phyloP scores from a whole-genome alignment of 306 rosid species.

The Biancaea sappan region DNA sequence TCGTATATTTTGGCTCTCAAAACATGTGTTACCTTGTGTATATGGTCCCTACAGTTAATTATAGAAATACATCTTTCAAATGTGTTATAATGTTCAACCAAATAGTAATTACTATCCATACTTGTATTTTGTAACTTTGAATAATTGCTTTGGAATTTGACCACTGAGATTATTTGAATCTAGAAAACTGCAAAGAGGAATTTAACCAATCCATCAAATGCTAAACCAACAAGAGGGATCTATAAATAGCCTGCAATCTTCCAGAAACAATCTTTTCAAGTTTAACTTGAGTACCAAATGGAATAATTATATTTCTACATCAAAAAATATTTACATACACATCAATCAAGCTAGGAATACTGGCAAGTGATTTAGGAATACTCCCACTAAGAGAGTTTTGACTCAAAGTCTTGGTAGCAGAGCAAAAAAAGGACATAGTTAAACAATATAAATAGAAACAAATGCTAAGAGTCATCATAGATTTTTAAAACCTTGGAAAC shows the following conservation, averaged over 20 bases:
- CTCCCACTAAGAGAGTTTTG: constrained; percentile 71
- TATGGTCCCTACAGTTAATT: not conserved
- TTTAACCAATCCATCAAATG: constrained; percentile 38
- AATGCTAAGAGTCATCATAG: constrained; percentile 15
- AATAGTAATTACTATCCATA: constrained; percentile 31
- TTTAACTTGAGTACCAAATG: not conserved
- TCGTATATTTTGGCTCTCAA: constrained; percentile 2
- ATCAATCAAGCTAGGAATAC: constrained; percentile 55
- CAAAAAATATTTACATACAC: constrained; percentile 56
- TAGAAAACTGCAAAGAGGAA: constrained; percentile 63
- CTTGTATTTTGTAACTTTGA: constrained; percentile 70
- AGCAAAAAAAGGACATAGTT: constrained; percentile 32
- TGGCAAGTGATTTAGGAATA: constrained; percentile 76
- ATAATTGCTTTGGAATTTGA: constrained; percentile 67
- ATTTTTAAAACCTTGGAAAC: constrained; percentile 28
- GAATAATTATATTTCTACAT: constrained; percentile 7
- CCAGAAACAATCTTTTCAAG: not conserved
- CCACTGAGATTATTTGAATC: constrained; percentile 72
- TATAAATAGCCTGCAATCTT: not conserved
- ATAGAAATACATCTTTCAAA: constrained; percentile 10
- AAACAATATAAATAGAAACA: constrained; percentile 27
- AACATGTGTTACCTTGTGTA: not conserved
- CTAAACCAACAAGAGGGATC: constrained; percentile 24
- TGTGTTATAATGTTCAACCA: constrained; percentile 10
- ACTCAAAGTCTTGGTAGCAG: constrained; percentile 69